Conservation (phyloP, 1,284 basidiomycete species). For the Ustilago vetiveriae region DNA sequence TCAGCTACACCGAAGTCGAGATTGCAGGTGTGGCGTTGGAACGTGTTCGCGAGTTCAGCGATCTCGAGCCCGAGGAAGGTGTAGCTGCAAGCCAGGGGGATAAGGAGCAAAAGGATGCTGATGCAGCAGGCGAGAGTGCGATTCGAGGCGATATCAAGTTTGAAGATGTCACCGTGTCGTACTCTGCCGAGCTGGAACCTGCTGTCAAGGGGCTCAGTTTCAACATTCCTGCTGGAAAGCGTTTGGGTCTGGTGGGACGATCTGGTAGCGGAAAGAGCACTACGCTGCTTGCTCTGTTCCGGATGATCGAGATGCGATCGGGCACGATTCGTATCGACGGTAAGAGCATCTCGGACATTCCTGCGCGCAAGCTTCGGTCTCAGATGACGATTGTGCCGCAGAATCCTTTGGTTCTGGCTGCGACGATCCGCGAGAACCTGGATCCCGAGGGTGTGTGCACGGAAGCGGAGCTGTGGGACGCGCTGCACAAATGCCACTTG, state of each 20-base stretch:
- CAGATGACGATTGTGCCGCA: constrained; percentile 59
- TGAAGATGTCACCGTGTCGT: constrained; percentile 40
- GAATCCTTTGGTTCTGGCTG: constrained; percentile 59
- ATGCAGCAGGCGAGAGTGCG: not conserved
- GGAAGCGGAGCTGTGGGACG: constrained; percentile 62
- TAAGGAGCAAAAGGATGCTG: constrained; percentile 4
- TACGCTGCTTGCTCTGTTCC: constrained; percentile 51
- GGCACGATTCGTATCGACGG: constrained; percentile 54
- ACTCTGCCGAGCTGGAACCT: constrained; percentile 35
- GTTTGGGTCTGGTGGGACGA: constrained; percentile 50
- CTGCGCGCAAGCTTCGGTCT: constrained; percentile 30
- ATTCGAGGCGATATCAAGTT: constrained; percentile 40
- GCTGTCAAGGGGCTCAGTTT: constrained; percentile 51
- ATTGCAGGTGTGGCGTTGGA: constrained; percentile 67
- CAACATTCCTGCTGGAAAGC: constrained; percentile 32
- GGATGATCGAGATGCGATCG: constrained; percentile 47
- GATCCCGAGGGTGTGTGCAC: constrained; percentile 45
- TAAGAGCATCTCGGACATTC: constrained; percentile 16
- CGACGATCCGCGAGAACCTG: constrained; percentile 61
- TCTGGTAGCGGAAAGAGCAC: constrained; percentile 56
- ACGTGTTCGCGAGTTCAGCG: constrained; percentile 62
- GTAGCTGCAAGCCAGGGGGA: not conserved
- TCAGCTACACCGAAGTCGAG: constrained; percentile 65
- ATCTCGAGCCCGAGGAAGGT: constrained; percentile 47
- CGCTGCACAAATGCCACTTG: constrained; percentile 55